Evolutionary conservation across 139 green algal species (phyloP), one percentile per base, ranked within the genome.

Genomic region (Volvox africanus): DNA sequence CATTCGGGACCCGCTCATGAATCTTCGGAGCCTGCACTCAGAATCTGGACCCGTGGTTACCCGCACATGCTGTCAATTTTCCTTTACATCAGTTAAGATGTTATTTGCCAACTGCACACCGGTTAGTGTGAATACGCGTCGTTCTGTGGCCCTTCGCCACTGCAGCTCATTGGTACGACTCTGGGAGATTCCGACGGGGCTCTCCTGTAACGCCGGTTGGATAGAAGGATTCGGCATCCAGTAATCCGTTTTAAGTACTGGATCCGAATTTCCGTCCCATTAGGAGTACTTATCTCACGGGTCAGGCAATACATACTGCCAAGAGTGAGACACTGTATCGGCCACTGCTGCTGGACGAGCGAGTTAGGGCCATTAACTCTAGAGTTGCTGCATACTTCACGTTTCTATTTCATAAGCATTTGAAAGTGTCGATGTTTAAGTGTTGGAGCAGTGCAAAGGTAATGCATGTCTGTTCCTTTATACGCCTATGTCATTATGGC

Each of bases 161-260:
- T 16, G 78, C 84, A 22, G 93, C 93, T 13, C 90, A 88, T 73
- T 93, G 91, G 44, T 95, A 95, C 0, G 93, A 71, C 2, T 90
- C 28, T 68, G 92, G 91, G 80, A 90, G 93, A 33, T 80, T 61
- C 2, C 61, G 55, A n/a, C 92, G 87, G 26, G 82, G 82, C 5
- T 11, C 19, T 0, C 88, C 90, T 6, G 76, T n/a, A 1, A 90
- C 50, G 16, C 92, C 92, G 82, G 90, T 78, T 28, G 75, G 71
- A 61, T 87, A 84, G 36, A 37, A 65, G 16, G 77, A 93, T 0
- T 88, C 91, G 5, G 65, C 61, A 14, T 80, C 79, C 16, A 78
- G 81, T 35, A 91, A 95, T 1, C 93, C 93, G n/a, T 78, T 92
- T 76, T 80, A 93, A 0, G 93, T 91, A 14, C 94, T 24, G 68